Evolutionary conservation across 2,329 filamentous ascomycete species (phyloP), one percentile per base, ranked within the genome.

Genomic region (Chaetothyriales sp.): DNA sequence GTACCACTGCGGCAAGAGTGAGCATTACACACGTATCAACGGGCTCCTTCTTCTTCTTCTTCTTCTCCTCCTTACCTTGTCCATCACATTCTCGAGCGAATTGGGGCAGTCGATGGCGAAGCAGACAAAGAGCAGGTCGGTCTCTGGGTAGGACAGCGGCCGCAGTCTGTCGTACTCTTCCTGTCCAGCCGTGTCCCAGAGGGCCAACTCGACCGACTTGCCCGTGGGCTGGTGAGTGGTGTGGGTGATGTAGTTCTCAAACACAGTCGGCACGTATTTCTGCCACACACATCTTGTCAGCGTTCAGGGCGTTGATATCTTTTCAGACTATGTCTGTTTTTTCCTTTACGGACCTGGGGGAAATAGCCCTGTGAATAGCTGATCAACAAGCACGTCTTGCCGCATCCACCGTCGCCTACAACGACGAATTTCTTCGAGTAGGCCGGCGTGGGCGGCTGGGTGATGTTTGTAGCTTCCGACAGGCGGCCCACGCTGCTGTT

Each of bases 381-480:
- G 70, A 98, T 98, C 69, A 98, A 75, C 60, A 98, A 74, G 73
- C 92, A 98, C 7, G 92, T 98, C 80, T 98, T 98, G 62, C 92
- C 92, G 69, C 92, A 98, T 56, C 92, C 92, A 62, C 92, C 92
- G 68, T 98, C 92, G 56, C 92, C 92, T 45, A 98, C 92, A 48
- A 98, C 92, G 44, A 98, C 92, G 65, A 98, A 92, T 77, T 98
- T 98, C 76, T 98, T 98, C 60, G 90, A 96, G 71, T 92, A 95
- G 51, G 86, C 79, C 3, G 90, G 89, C 12, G 32, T 15, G 32
- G 32, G 10, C 20, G 85, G 86, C 65, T 94, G 87, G 47, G 90
- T 95, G 69, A 90, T 79, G 67, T 86, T 82, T 49, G 90, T 95
- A 54, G 77, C 81, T 53, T 84, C 79, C 46, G 85, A 89, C 67